Evolutionary conservation across 805 yeast genomes (phyloP).

Genomic region (Zygoascus tannicola): DNA sequence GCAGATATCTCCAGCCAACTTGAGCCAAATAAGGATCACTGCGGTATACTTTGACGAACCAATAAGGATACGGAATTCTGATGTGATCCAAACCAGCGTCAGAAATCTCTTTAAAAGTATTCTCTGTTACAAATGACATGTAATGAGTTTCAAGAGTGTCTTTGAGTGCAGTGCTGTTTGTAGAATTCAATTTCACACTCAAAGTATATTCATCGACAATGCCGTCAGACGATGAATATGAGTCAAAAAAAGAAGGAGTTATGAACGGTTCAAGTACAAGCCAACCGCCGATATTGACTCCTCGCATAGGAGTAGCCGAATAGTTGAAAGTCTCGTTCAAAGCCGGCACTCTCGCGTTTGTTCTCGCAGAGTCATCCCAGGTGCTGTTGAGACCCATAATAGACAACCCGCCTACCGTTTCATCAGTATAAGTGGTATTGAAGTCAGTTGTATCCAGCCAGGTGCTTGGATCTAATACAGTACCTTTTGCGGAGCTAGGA

Average conservation of each 20-base stretch:
- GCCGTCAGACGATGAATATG: conserved; percentile 18
- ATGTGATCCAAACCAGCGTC: conserved; percentile 61
- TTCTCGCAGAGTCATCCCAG: conserved; percentile 24
- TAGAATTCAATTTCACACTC: conserved; percentile 20
- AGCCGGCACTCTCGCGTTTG: conserved; percentile 25
- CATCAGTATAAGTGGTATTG: conserved; percentile 28
- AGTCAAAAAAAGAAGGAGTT: conserved; percentile 63
- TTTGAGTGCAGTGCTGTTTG: conserved; percentile 41
- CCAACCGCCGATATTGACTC: conserved; percentile 88
- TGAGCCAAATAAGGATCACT: conserved; percentile 52
- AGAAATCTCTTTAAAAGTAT: conserved; percentile 53
- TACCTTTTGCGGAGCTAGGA: conserved; percentile 21
- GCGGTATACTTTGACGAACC: conserved; percentile 51
- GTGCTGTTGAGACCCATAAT: conserved; percentile 29
- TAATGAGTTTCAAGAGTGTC: conserved; percentile 53
- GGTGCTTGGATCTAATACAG: conserved; percentile 24
- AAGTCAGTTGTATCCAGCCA: conserved; percentile 28
- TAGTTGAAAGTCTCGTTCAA: conserved; percentile 22
- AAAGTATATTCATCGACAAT: conserved; percentile 71
- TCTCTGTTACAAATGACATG: conserved; percentile 56
- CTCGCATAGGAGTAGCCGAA: conserved; percentile 34
- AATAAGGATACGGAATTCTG: conserved; percentile 72
- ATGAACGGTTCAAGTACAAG: conserved; percentile 76
- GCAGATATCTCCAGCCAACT: conserved; percentile 45
- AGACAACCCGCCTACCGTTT: conserved; percentile 27